Evolutionary conservation across 1,284 basidiomycete genomes (phyloP), one percentile per base, ranked within the genome.

Genomic region (Marasmius sp.): DNA sequence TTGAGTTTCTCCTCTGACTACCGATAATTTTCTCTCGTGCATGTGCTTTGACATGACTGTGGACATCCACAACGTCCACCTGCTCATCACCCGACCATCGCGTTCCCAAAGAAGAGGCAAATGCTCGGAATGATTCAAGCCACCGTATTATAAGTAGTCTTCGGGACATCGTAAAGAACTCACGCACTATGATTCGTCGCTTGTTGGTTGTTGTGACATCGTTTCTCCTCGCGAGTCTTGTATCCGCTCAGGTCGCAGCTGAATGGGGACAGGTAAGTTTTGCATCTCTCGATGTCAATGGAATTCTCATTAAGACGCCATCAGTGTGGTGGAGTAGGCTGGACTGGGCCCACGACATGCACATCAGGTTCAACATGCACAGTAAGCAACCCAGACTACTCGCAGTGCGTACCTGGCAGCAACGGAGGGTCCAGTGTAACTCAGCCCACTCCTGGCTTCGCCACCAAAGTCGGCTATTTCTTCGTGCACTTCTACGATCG

Each of bases 331-430:
- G 81, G 81, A 18, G 73, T 67, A 51, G 79, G 81, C 6, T 86
- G 82, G 82, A 75, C 78, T 8, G 84, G 84, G 11, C 69, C 83
- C 3, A 85, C 82, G 0, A 66, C 72, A 1, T 85, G 82, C 64
- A 74, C 79, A 6, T 70, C 72, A 7, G 81, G 83, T 37, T 85
- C 79, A 77, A 71, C 73, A 9, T 86, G 85, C 70, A 79, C 74
- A 1, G 69, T 71, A 38, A 70, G 74, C 6, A 84, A 80, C 68
- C 63, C 69, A 3, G 85, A 79, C 68, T 84, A 84, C 70, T 83
- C 77, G 1, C 81, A 85, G 67, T 85, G 83, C 66, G 75, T 85
- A 39, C 81, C 79, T n/a, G 80, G 80, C 41, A 68, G 67, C 20
- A 60, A 72, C 11, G 69, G 73, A 2, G 59, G 65, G 34, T 57